A percentile compares a stretch with the other conserved stretches of the same genome.
Evolutionary conservation across 2,329 filamentous ascomycete species (phyloP).

Genomic region (Pezicula rhizophila): DNA sequence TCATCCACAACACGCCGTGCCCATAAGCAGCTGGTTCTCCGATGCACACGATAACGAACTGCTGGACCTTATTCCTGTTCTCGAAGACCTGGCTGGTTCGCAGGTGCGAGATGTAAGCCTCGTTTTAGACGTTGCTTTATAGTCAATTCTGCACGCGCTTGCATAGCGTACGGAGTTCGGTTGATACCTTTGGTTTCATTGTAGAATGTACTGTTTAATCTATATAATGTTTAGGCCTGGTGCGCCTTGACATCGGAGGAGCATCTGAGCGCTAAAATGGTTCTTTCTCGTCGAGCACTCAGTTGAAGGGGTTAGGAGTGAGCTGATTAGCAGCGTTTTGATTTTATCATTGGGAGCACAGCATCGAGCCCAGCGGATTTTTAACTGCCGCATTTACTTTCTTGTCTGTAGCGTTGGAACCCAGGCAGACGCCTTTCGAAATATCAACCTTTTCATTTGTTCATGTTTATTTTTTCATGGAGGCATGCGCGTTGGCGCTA

Average conservation of each 20-base stretch:
- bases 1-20: conserved; percentile 96
- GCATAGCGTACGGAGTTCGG: conserved; percentile 33
- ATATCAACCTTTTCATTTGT: conserved; percentile 23
- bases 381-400: conserved; percentile 16
- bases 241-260: conserved; percentile 15
- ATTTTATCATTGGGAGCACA: conserved; percentile 8
- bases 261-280: conserved; percentile 16
- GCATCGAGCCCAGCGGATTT: conserved; percentile 9
- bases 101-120: conserved; percentile 95
- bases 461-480: conserved; percentile 16
- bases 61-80: conserved; percentile 92
- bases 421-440: neutral
- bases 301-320: conserved; percentile 2
- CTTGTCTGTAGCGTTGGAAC: conserved; percentile 8
- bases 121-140: conserved; percentile 85
- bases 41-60: conserved; percentile 99
- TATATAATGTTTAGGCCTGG: conserved; percentile 26
- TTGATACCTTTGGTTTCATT: conserved; percentile 31
- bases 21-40: conserved; percentile 99
- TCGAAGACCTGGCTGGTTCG: conserved; percentile 86
- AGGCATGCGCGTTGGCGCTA: conserved; percentile 16
- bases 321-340: conserved; percentile 2
- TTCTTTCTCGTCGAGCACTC: conserved; percentile 6
- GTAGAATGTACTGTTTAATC: conserved; percentile 34
- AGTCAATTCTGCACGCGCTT: conserved; percentile 27